phyloP scores from a whole-genome alignment of 2,329 filamentous ascomycete species.

The Calonectria fujianensis region DNA sequence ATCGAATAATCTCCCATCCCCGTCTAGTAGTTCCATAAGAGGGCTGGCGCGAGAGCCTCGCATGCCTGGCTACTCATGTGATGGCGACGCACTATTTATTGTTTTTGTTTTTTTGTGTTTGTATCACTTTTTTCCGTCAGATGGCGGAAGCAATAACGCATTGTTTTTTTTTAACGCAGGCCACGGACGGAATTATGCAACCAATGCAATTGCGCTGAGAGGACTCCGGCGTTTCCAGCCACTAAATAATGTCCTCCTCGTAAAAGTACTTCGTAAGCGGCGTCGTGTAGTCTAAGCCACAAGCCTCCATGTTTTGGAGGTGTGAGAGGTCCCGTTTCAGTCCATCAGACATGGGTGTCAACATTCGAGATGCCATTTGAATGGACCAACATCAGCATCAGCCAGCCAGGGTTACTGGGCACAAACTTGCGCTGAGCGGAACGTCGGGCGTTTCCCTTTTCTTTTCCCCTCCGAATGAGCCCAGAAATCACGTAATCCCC shows the following conservation, averaged over 20 bases:
- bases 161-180: neutral
- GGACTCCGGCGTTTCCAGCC: neutral
- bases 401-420: neutral
- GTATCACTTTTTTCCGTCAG: neutral
- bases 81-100: neutral
- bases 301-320: neutral
- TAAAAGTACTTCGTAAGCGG: neutral
- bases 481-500: neutral
- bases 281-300: neutral
- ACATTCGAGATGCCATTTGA: neutral
- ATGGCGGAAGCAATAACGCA: neutral
- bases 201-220: neutral
- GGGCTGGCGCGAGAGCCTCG: neutral
- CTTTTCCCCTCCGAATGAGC: neutral
- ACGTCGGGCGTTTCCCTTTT: neutral
- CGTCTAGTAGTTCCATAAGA: neutral
- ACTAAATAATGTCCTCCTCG: neutral
- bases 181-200: neutral
- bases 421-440: neutral
- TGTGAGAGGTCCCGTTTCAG: constrained; percentile 4
- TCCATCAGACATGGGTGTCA: neutral
- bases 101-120: neutral
- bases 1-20: neutral
- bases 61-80: neutral
- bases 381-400: too few species aligned